Percentiles rank a stretch among this genome's conserved stretches.
These are phyloP conservation scores for Leccinum broughii DNA, from an alignment of 768 basidiomycete species.

Conservation along the genomic window DNA sequence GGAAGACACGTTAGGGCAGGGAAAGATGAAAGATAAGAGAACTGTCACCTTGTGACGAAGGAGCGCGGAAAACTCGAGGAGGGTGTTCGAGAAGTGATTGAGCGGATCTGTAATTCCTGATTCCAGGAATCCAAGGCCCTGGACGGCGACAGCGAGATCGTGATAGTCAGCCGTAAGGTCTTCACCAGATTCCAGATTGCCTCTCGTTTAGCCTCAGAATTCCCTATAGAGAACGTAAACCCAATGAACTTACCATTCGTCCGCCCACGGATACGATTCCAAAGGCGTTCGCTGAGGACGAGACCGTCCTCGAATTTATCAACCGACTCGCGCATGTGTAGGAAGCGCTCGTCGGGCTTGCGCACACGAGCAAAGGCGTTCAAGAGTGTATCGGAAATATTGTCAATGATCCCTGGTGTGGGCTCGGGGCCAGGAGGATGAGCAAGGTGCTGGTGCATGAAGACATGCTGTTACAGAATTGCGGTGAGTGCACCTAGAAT, in stretches of 20 bases:
- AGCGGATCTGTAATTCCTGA: slow-evolving; percentile 97
- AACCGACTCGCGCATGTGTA: slow-evolving; percentile 86
- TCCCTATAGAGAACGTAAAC: slow-evolving; percentile 33
- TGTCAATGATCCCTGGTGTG: slow-evolving; percentile 83
- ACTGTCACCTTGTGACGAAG: slow-evolving; percentile 74
- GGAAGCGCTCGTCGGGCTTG: slow-evolving; percentile 95
- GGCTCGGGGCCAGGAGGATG: slow-evolving; percentile 88
- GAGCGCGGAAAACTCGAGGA: slow-evolving; percentile 92
- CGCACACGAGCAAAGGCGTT: slow-evolving; percentile 95
- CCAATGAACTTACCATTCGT: slow-evolving; percentile 72
- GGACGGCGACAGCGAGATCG: slow-evolving; percentile 93
- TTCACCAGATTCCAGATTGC: slow-evolving; percentile 77
- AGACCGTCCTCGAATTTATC: slow-evolving; percentile 99
- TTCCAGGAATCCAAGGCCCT: slow-evolving; percentile 96
- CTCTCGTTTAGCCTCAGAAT: slow-evolving; percentile 87
- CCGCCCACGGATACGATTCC: slow-evolving; percentile 73
- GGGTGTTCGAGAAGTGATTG: slow-evolving; percentile 94
- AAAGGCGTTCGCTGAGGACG: slow-evolving; percentile 74
- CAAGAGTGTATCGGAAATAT: slow-evolving; percentile 91
- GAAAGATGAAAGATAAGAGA: background rate
- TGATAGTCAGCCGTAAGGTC: slow-evolving; percentile 98
- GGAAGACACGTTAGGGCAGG: slow-evolving; percentile 1
- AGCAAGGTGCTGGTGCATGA: slow-evolving; percentile 95
- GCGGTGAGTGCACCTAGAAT: slow-evolving; percentile 5
- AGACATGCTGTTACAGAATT: slow-evolving; percentile 66